These are phyloP conservation scores for Pulicaria dysenterica DNA, from an alignment of 129 eudicot genomes.

Conservation along the genomic window DNA sequence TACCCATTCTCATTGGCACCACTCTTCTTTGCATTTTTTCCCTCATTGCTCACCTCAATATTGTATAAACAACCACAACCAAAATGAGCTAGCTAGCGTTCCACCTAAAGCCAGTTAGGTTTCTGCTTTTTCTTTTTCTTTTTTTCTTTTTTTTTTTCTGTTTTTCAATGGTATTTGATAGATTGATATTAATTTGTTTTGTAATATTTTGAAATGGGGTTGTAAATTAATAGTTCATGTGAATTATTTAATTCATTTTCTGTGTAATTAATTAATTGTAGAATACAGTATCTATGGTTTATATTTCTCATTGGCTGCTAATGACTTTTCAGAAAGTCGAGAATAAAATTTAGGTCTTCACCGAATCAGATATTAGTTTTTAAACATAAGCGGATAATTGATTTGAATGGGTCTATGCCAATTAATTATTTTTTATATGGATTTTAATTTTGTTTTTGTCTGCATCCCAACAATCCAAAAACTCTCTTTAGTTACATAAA, in stretches of 20 bases:
- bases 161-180: background rate
- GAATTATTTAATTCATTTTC: background rate
- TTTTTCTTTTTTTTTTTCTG: background rate
- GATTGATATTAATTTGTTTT: background rate
- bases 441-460: background rate
- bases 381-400: constrained; percentile 3
- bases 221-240: background rate
- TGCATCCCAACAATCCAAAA: background rate
- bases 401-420: constrained; percentile 23
- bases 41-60: constrained; percentile 29
- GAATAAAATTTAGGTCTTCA: constrained; percentile 3
- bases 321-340: constrained; percentile 3
- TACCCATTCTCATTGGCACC: constrained; percentile 29
- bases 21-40: constrained; percentile 36
- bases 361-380: background rate
- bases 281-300: background rate
- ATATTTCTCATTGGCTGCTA: constrained; percentile 1
- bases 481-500: background rate
- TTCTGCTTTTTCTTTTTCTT: no score
- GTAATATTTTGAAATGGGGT: no score
- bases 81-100: background rate
- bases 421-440: background rate
- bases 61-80: background rate
- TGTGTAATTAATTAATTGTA: background rate
- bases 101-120: background rate